Base-by-base conservation (phyloP, 805 yeast species). In the Spencermartinsiella europaea region DNA sequence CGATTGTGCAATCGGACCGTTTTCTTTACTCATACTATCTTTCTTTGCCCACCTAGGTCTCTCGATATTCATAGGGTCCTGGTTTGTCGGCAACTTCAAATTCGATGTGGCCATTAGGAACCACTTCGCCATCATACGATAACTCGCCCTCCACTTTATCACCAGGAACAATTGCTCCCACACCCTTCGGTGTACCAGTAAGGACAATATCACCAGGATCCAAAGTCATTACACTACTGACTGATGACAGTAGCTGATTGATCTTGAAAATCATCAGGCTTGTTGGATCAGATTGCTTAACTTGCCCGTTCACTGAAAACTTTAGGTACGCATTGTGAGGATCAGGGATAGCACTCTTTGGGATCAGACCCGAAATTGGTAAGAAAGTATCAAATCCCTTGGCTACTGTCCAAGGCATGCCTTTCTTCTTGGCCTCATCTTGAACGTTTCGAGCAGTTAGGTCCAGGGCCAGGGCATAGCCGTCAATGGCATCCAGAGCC, bases 161-260 rank as follows among this genome's bases (percentile, higher is more conserved):
- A 7, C 97, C 98, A 0, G 95, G 85, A 4, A 64, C 65, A 28
- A 90, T 68, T 21, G 75, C 69, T 5, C 98, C 96, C n/a, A 93
- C 99, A 15, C 99, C 99, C 65, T 89, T 87, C 39, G 99, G 99
- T 1, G 99, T 93, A 15, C 99, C 99, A 1, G 99, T 93, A 43
- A 93, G 72, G 48, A 93, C 81, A 52, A 93, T 74, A 61, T 93
- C 99, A 25, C 96, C 96, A 45, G 86, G 81, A 58, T 90, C 81
- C 47, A 93, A 71, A 3, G 97, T 87, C 91, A 91, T 91, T 57
- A 87, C 81, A n/a, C 81, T 67, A 3, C 95, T 84, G 80, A 90
- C 84, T 43, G 83, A 78, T 46, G 85, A 75, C 51, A 93, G 71
- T 51, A 93, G 82, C 57, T 79, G 76, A 59, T 89, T 90, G 60